A percentile compares a stretch with the other conserved stretches of the same genome.
phyloP scores from a whole-genome alignment of 169 alveolate species.

The Hammondia hammondi region DNA sequence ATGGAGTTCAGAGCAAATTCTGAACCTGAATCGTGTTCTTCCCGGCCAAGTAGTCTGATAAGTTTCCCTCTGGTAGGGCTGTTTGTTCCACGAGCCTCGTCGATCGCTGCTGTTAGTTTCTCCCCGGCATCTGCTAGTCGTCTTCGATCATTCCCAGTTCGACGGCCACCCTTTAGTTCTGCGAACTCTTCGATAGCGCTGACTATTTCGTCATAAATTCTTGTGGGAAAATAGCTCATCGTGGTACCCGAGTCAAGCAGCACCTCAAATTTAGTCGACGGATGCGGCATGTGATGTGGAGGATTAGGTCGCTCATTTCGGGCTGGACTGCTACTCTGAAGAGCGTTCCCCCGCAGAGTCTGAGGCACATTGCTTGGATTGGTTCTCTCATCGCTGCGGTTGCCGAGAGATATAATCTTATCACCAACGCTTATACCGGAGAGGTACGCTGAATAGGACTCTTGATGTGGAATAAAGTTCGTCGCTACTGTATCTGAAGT shows the following conservation, averaged over 20 bases:
- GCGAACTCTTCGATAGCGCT: conserved; percentile 55
- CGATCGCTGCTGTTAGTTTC: neutral
- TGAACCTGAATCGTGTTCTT: neutral
- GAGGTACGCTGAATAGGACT: conserved; percentile 44
- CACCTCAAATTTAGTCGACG: conserved; percentile 18
- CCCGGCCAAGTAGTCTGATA: neutral
- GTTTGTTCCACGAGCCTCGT: neutral
- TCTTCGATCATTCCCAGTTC: neutral
- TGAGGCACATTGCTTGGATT: conserved; percentile 35
- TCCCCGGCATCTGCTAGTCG: neutral
- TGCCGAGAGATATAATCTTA: neutral
- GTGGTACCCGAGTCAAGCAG: conserved; percentile 78
- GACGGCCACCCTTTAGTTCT: conserved; percentile 22
- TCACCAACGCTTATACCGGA: conserved; percentile 43
- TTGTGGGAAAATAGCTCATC: conserved; percentile 74
- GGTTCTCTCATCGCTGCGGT: neutral
- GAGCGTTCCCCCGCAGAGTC: neutral
- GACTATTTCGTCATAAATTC: conserved; percentile 67
- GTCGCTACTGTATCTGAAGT: neutral
- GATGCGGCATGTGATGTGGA: conserved; percentile 1
- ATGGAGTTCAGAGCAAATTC: neutral
- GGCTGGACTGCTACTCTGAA: neutral
- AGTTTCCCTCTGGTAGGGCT: neutral
- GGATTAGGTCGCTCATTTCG: neutral
- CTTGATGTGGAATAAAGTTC: conserved; percentile 28